phyloP scores from a whole-genome alignment of 2,329 filamentous ascomycete species.

The Colletotrichum musae region DNA sequence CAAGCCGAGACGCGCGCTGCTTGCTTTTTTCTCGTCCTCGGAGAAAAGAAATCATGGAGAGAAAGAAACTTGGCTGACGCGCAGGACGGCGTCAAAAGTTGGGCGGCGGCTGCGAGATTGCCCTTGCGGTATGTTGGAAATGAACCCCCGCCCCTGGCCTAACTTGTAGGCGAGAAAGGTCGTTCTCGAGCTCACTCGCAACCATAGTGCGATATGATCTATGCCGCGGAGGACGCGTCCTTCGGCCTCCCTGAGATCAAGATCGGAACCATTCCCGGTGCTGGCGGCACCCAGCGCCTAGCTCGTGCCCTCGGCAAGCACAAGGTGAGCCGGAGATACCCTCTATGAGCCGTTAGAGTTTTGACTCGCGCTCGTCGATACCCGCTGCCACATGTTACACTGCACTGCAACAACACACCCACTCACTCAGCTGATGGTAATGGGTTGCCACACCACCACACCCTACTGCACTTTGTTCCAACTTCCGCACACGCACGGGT shows the following conservation, averaged over 20 bases:
- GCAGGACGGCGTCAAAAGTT: constrained; percentile 47
- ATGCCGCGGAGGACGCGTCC: constrained; percentile 52
- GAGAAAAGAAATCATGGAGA: background rate
- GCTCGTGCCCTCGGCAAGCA: constrained; percentile 58
- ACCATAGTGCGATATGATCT: constrained; percentile 56
- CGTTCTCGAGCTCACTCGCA: constrained; percentile 12
- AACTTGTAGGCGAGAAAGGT: constrained; percentile 2
- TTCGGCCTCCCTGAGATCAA: constrained; percentile 58
- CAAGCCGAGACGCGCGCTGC: background rate
- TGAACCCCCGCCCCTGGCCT: background rate
- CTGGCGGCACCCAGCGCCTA: constrained; percentile 57
- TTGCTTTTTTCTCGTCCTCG: background rate
- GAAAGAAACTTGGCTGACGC: constrained; percentile 18
- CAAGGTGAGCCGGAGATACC: constrained; percentile 47
- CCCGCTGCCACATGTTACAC: background rate
- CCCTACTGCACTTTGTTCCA: too few relatives aligned
- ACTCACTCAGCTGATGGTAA: background rate
- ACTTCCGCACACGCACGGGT: background rate
- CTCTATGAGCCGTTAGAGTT: constrained; percentile 34
- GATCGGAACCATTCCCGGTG: constrained; percentile 58
- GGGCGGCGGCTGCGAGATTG: constrained; percentile 66
- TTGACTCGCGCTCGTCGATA: constrained; percentile 45
- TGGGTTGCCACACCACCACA: background rate
- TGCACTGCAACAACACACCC: background rate
- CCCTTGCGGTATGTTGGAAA: constrained; percentile 55